Evolutionary conservation across 495 filamentous ascomycete species (phyloP), one percentile per base, ranked within the genome.

Genomic region (Lophium mytilinum): DNA sequence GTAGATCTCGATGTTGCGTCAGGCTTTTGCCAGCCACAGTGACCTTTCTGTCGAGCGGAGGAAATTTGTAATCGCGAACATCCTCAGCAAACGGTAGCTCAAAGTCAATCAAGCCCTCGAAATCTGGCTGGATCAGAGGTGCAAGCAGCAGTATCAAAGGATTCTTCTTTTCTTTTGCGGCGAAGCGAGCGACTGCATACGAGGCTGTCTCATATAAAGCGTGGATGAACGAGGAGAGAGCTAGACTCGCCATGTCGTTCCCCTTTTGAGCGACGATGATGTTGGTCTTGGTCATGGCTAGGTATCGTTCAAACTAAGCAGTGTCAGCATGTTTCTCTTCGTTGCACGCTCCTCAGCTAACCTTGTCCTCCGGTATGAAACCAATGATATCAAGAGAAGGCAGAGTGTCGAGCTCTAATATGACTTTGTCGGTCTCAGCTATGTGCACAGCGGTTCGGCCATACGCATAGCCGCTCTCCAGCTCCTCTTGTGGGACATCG

Each of bases 71-170:
- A 40, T 79, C 78, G 50, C 94, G 82, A 24, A 96, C 76, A 68
- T 99, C 94, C 72, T 99, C 94, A 1, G 87, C 81, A 64, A 95
- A 97, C 4, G 93, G 93, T n/a, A 98, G 78, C 55, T 94, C 90
- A 4, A 91, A 79, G 69, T 98, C 94, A 57, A 95, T 80, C 12
- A 99, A 77, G 62, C 87, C 90, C 69, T 97, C 94, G 59, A 86
- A 86, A 41, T 92, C 86, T 15, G 80, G 75, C 60, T 94, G 89
- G 50, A 96, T 86, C 3, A 76, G 82, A 1, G 83, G 94, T 1
- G 88, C 88, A 40, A 99, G 82, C 9, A 96, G 73, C n/a, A 96
- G 67, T 1, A 97, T 75, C 18, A 84, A 58, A 4, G 92, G 91
- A 1, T 84, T 78, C 57, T 86, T 86, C 55, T 80, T 79, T 56